A percentile compares a stretch with the other conserved stretches of the same genome.
phyloP scores from a whole-genome alignment of 2,329 filamentous ascomycete species.

The Aspergillus thermomutatus region DNA sequence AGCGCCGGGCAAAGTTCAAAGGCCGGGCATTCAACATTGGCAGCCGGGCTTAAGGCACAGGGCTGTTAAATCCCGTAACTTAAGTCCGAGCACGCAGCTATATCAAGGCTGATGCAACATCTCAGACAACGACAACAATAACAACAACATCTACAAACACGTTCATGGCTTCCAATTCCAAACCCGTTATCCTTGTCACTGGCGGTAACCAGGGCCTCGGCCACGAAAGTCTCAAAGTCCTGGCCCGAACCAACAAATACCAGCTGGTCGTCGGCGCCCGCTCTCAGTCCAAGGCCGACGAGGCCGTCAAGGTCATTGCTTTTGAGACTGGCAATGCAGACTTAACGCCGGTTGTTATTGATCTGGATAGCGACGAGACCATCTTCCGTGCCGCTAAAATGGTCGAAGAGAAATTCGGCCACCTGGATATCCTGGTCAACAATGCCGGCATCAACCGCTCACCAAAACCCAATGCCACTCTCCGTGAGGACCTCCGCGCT shows the following conservation, averaged over 20 bases:
- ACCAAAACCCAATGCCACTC: background rate
- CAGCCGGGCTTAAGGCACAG: too few species aligned
- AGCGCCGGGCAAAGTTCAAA: too few species aligned
- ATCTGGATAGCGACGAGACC: constrained; percentile 1
- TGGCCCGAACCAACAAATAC: background rate
- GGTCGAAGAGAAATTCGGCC: background rate
- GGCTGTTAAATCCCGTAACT: too few species aligned
- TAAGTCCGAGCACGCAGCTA: too few species aligned
- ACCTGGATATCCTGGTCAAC: constrained; percentile 4
- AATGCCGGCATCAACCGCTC: constrained; percentile 3
- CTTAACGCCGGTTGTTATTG: constrained; percentile 1
- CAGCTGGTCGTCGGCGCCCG: constrained; percentile 4
- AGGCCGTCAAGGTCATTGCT: background rate
- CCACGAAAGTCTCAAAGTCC: background rate
- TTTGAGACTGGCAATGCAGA: background rate
- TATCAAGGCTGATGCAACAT: too few species aligned
- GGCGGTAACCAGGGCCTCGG: constrained; percentile 6
- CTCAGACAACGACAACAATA: too few species aligned
- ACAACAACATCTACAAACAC: too few species aligned
- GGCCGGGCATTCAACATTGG: too few species aligned
- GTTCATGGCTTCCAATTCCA: background rate
- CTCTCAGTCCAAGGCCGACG: background rate
- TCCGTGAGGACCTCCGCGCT: constrained; percentile 1
- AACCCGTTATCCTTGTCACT: constrained; percentile 4
- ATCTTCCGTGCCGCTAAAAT: background rate